Evolutionary conservation across 495 filamentous ascomycete genomes (phyloP), one percentile per base, ranked within the genome.

Genomic region (Penicillium macrosclerotiorum): DNA sequence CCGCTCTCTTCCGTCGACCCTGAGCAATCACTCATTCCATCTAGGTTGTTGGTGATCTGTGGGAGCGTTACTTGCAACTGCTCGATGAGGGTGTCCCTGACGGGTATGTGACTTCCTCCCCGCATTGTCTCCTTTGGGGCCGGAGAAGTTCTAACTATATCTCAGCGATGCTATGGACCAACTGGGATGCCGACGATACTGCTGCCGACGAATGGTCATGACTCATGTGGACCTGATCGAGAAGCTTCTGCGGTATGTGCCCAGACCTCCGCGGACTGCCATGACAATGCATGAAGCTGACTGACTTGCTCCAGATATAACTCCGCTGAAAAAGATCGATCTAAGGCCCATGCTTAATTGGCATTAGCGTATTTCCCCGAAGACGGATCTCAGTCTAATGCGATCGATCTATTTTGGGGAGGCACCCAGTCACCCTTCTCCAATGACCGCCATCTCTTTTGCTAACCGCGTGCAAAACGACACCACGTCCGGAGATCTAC

Each of bases 141-240:
- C n/a, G n/a, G n/a, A n/a, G n/a, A n/a, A n/a, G n/a, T n/a, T 7
- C 47, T 59, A 38, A 55, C 31, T 9, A 14, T 20, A 26, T 20
- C 36, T 43, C 43, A 93, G 90, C 55, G 89, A 95, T 56, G 93
- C 92, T 19, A 91, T 98, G 85, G 90, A 97, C 62, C 74, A 88
- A 49, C 82, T 97, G 7, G 89, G 89, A 23, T 89, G 91, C 72
- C 90, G 89, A 66, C 82, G 93, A 26, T 98, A 97, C 72, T 98
- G 93, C 76, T 98, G 93, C 70, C 86, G 93, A 35, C 83, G 93
- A 62, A 98, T 98, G 93, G 77, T 98, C 57, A 95, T 98, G 89
- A 98, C 93, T n/a, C 93, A 98, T 65, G 94, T 98, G 50, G 93
- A 98, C 63, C 74, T 98, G 41, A 97, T 98, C 51, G 93, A 98